Percentiles rank a stretch among this genome's conserved stretches.
Evolutionary conservation across 768 basidiomycete species (phyloP).

Genomic region (Mycena rosella): DNA sequence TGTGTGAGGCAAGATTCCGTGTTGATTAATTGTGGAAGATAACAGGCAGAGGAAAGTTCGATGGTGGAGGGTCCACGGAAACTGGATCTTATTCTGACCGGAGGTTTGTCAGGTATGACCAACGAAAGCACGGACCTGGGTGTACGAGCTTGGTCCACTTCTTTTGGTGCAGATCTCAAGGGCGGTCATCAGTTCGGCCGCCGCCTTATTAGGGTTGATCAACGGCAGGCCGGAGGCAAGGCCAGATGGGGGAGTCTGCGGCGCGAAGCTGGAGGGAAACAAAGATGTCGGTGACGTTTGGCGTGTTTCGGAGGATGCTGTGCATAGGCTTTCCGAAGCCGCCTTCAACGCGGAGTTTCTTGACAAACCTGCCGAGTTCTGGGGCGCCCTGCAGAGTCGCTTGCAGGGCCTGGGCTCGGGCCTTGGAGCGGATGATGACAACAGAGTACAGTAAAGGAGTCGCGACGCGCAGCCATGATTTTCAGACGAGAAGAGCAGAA

Average conservation of each 20-base stretch:
- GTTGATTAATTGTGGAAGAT: too few species aligned
- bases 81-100: too few species aligned
- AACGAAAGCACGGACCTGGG: too few species aligned
- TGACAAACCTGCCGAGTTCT: not conserved
- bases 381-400: not conserved
- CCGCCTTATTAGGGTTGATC: too few species aligned
- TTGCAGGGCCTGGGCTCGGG: not conserved
- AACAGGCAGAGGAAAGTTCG: too few species aligned
- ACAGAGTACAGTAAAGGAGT: not conserved
- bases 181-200: too few species aligned
- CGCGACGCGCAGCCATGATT: not conserved
- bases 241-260: not conserved
- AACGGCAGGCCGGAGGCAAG: too few species aligned
- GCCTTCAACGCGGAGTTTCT: not conserved
- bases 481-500: conserved; percentile 4
- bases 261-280: not conserved
- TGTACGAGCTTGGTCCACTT: too few species aligned
- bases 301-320: not conserved
- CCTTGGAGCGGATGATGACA: not conserved
- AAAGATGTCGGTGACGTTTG: not conserved
- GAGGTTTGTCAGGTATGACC: too few species aligned
- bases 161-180: too few species aligned
- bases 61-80: too few species aligned
- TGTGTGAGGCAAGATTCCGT: too few species aligned
- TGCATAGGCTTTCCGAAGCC: not conserved